A percentile compares a stretch with the other conserved stretches of the same genome.
These are phyloP conservation scores for Gautieria morchelliformis DNA, from an alignment of 768 basidiomycete genomes.

Conservation along the genomic window DNA sequence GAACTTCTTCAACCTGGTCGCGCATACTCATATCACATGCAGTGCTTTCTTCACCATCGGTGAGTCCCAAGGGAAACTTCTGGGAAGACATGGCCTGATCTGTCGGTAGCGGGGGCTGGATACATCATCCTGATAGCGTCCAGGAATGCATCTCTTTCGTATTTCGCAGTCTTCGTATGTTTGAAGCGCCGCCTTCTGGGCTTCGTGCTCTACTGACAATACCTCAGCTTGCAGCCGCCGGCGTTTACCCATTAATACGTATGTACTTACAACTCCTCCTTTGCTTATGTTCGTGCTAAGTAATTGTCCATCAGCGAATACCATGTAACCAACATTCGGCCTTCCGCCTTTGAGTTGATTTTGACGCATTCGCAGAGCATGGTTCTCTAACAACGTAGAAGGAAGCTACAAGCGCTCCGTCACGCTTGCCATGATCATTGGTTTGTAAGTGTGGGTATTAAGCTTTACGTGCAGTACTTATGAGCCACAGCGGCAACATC, in stretches of 20 bases:
- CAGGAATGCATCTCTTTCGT: slow-evolving; percentile 52
- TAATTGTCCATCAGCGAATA: slow-evolving; percentile 36
- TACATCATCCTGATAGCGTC: slow-evolving; percentile 66
- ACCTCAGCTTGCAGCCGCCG: slow-evolving; percentile 27
- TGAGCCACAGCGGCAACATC: slow-evolving; percentile 46
- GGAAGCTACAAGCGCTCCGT: slow-evolving; percentile 71
- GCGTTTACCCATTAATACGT: slow-evolving; percentile 70
- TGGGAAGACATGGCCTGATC: neutral
- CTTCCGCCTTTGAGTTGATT: neutral
- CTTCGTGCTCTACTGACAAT: neutral
- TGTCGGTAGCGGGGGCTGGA: slow-evolving; percentile 39
- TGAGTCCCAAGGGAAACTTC: neutral
- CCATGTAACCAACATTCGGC: slow-evolving; percentile 31
- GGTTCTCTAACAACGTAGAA: slow-evolving; percentile 64
- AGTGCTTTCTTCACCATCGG: slow-evolving; percentile 13
- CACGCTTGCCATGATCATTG: slow-evolving; percentile 58
- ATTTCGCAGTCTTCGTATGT: slow-evolving; percentile 60
- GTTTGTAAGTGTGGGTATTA: slow-evolving; percentile 34
- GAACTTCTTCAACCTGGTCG: neutral
- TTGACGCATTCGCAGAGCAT: slow-evolving; percentile 24
- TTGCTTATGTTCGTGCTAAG: neutral
- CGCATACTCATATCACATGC: neutral
- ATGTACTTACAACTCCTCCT: slow-evolving; percentile 23
- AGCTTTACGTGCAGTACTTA: neutral
- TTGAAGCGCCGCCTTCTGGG: neutral